Evolutionary conservation across 331 rosid genomes (phyloP), one percentile per base, ranked within the genome.

Genomic region (Phaseolus coccineus): DNA sequence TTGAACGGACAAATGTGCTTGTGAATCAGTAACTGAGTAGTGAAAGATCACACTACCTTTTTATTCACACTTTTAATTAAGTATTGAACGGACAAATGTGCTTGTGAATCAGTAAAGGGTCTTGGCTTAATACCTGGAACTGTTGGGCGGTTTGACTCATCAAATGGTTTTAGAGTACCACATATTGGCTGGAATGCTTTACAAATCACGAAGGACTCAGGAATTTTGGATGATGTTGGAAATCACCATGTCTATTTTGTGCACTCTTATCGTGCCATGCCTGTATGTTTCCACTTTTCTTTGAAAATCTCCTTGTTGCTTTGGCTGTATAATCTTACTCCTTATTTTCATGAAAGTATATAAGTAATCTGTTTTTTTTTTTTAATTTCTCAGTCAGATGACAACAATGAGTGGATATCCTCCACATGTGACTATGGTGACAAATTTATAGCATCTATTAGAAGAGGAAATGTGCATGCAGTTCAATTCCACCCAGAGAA

Each of bases 151-250:
- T 96, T 96, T 87, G 98, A 93, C 87, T 91, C 96, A 53, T 93
- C 99, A 66, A 90, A 88, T 77, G 97, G 92, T 77, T 85, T 89
- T 81, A 88, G 94, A 82, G 99, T 96, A 56, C 99, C 98, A 3
- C 99, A 96, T 72, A 96, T 96, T 22, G 99, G 99, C 69, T 96
- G 99, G 99, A 96, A 96, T 85, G 94, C 99, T 83, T 71, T 96
- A 85, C 84, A 91, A 82, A 82, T 89, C 46, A 64, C 82, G 53
- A 68, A 28, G 9, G 90, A 91, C 84, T 93, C 98, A 0, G 91
- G 85, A 81, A 90, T 96, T 80, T 87, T 96, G 90, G 97, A 96
- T 65, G 99, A 91, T 77, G 83, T 93, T 82, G 93, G 93, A 83
- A 87, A 85, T 44, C 88, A 6, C 59, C 99, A 93, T 74, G 94